phyloP scores from a whole-genome alignment of 1,139 yeast genomes.

The Candida dubliniensis region DNA sequence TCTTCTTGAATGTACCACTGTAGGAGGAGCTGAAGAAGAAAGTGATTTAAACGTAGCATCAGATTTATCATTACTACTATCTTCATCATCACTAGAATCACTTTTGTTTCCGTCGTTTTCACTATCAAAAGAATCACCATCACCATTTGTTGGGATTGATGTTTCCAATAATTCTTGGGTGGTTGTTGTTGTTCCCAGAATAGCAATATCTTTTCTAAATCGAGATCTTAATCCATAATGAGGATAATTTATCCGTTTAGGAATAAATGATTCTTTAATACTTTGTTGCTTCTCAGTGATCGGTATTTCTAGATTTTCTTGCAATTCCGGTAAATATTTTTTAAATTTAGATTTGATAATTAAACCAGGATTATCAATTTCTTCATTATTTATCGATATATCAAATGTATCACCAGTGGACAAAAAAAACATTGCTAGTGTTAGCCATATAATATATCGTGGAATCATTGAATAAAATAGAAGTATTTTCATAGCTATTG shows the following conservation, averaged over 20 bases:
- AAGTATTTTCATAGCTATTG: too few species aligned
- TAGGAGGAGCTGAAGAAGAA: background rate
- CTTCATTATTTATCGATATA: constrained; percentile 12
- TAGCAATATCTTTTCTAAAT: constrained; percentile 8
- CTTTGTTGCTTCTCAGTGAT: constrained; percentile 10
- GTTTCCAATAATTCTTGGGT: background rate
- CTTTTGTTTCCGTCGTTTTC: background rate
- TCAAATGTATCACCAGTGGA: constrained; percentile 5
- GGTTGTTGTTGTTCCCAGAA: constrained; percentile 1
- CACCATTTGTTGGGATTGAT: background rate
- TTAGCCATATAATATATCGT: background rate
- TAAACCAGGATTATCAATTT: constrained; percentile 12
- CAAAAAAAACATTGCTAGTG: background rate
- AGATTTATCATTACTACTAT: background rate
- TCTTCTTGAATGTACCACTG: constrained; percentile 12
- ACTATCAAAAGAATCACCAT: background rate
- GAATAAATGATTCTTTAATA: constrained; percentile 14
- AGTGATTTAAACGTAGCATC: background rate
- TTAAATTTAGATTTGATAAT: constrained; percentile 15
- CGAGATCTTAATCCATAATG: constrained; percentile 8
- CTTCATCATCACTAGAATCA: constrained; percentile 1
- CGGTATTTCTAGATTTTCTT: constrained; percentile 15
- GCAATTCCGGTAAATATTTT: constrained; percentile 14
- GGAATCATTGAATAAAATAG: background rate
- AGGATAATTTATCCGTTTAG: constrained; percentile 3